Base-by-base conservation (phyloP, 352 stramenopile species). In the Achlya hypogyna region DNA sequence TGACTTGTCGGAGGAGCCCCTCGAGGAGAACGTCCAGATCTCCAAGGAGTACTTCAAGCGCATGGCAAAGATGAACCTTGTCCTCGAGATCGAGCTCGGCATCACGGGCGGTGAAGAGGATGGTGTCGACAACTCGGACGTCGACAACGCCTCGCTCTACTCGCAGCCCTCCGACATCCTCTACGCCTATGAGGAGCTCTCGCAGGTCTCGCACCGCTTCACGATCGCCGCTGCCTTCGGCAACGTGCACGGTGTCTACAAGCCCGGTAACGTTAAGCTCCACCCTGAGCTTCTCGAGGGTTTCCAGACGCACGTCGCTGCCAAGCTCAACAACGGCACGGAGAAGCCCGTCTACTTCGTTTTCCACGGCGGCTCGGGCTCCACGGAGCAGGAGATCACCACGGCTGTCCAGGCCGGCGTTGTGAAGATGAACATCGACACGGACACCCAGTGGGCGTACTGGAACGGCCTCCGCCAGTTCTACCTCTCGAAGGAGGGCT, bases 361-460 rank as follows among this genome's bases (percentile, higher is more conserved):
- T 42, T 99, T 99, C 93, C 97, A 99, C 88, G 97, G 97, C 68
- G 97, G 96, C 74, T 98, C 93, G 58, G 97, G 97, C 75, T 98
- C 94, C 68, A 96, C 92, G 53, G 82, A 96, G 53, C 76, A 96
- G 43, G 97, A 99, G 74, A 99, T 99, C 81, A 81, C 96, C 76
- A 89, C 96, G 67, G 90, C 96, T 73, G 97, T 98, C 69, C 81
- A 93, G 74, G 96, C 96, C 68, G 97, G 97, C 74, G 95, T 98
- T 51, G 92, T 98, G 71, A 99, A 99, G 89, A 99, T 99, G 96
- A 99, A 99, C 91, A 98, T 99, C 75, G 96, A 99, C 85, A 99
- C 96, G 70, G 96, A 99, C 81, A 99, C 95, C 67, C 96, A 99
- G 86, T 99, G 96, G 96, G 90, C 93, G 56, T 99, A 98, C 93